Evolutionary conservation across 75 land plant species (phyloP), one percentile per base, ranked within the genome.

Genomic region (Picea glauca): DNA sequence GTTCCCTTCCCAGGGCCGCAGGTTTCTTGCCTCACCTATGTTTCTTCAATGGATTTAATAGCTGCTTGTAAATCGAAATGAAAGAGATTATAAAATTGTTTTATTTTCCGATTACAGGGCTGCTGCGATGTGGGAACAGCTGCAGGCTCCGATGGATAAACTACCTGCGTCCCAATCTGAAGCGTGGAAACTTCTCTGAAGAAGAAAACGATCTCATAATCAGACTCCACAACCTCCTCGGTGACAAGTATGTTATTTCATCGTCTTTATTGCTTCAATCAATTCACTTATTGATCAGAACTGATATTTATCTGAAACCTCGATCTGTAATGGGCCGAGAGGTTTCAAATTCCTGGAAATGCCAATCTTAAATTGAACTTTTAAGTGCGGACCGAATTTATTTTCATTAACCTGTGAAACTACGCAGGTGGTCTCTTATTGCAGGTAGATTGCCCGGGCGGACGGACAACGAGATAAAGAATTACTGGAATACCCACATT

Each of bases 1-100:
- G 80, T 14, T 84, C 86, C 35, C 78, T 87, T 50, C 83, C 88
- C 31, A 81, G 67, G 23, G 85, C 85, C 85, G 88, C 88, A 60
- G 88, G 88, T 87, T 32, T 65, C 18, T 26, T 5, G 12, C 32
- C 26, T 1, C 0, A 0, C 14, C 66, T 63, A 13, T 30, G 32
- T 14, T 0, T 13, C 30, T 12, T 63, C 32, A 8, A 50, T 50
- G 56, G 56, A 3, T 30, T 50, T 50, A 50, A 50, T 50, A 0
- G 56, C 11, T 50, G 9, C 11, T 9, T 8, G 11, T 50, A 50
- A 9, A 8, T 50, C 11, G 56, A 50, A 9, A 50, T 50, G 12
- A 50, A 11, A 11, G 32, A 3, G 14, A 63, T 63, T 26, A 3
- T 63, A 63, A 13, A 11, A 8, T 3, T 30, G 8, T 0, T 74